Base-by-base conservation (phyloP, 2,329 filamentous ascomycete species). In the Aspergillus caelatus region DNA sequence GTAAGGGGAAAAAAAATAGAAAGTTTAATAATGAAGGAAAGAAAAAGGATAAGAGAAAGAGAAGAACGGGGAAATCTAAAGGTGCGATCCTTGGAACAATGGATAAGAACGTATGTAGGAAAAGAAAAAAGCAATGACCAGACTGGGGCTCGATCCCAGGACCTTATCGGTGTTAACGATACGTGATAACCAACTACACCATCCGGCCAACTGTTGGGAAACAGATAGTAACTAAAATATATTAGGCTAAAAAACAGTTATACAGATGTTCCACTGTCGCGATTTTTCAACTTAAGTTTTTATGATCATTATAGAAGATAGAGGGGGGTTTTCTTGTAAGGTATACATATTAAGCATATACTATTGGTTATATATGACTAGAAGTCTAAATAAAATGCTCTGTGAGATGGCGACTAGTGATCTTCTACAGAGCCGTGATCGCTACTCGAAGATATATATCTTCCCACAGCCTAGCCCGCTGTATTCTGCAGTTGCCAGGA, bases 151-250 rank as follows among this genome's bases (percentile, higher is more conserved):
- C 52, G 52, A 55, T 55, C 52, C 52, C 52, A 55, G 52, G 52
- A 55, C 52, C 52, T 55, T 19, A 57, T 58, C 30, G 19, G 30
- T 30, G n/a, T 50, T 36, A 48, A 41, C 28, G n/a, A 61, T 57
- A 41, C 21, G 23, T 28, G 16, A 36, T 46, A 74, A 55, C 70
- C 72, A 72, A 72, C 71, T 74, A 74, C 72, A 71, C 70, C 68
- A 74, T 72, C 71, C 72, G 66, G 70, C 71, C 69, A 66, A 63
- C 55, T 66, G 39, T 11, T 32, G 28, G 7, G 34, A 21, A 12
- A 0, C 7, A 14, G 2, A 0, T 7, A 11, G 1, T 8, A 4
- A 8, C 3, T 28, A 14, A 14, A 8, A 0, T 16, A 26, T 14
- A 21, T 21, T 0, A 46, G 12, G 12, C 43, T 23, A 3, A 1